These are phyloP conservation scores for Phytophthora cajani DNA, from an alignment of 352 stramenopile genomes.

Conservation along the genomic window DNA sequence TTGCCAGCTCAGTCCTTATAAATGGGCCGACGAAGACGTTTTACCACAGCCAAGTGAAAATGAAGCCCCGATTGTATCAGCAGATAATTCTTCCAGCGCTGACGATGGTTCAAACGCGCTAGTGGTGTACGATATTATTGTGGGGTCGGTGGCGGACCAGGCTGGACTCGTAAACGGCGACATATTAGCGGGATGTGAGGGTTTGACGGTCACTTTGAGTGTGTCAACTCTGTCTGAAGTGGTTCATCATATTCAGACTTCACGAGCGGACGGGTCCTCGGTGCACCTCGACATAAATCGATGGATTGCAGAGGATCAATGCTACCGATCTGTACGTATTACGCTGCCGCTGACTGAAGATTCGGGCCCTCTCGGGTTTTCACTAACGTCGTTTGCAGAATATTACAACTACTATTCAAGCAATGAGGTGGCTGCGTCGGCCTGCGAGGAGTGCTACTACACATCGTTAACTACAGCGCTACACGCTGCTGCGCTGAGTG, in stretches of 20 bases:
- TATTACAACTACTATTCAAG: conserved; percentile 50
- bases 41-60: background rate
- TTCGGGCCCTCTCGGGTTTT: conserved; percentile 44
- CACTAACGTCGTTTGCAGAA: conserved; percentile 58
- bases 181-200: conserved; percentile 50
- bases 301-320: conserved; percentile 51
- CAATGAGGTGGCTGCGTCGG: conserved; percentile 10
- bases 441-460: conserved; percentile 68
- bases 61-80: background rate
- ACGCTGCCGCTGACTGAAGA: conserved; percentile 14
- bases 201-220: conserved; percentile 21
- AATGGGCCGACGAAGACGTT: conserved; percentile 40
- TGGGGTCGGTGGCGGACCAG: conserved; percentile 35
- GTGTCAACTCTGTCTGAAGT: conserved; percentile 18
- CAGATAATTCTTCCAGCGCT: conserved; percentile 2
- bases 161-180: conserved; percentile 55
- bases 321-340: conserved; percentile 47
- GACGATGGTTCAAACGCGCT: conserved; percentile 29
- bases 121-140: conserved; percentile 53
- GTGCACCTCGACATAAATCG: conserved; percentile 52
- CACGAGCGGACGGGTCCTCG: background rate
- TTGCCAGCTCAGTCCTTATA: conserved; percentile 69
- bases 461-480: conserved; percentile 57
- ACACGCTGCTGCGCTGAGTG: conserved; percentile 62
- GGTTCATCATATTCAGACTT: conserved; percentile 24